phyloP scores from a whole-genome alignment of 345 rosid genomes.

The Melastoma malabathricum region DNA sequence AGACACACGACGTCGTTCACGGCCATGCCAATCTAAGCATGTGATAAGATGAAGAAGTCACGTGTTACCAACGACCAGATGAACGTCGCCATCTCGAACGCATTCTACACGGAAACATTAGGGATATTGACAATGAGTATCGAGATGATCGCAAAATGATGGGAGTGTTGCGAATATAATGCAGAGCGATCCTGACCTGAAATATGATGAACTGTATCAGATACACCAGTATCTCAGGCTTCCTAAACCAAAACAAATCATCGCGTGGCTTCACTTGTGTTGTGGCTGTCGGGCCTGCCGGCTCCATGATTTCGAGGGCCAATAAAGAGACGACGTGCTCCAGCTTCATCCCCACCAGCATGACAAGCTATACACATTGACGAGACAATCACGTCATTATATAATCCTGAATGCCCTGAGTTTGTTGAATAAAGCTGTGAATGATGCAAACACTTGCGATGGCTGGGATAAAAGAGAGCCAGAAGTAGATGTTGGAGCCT shows the following conservation, averaged over 20 bases:
- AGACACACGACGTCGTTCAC: too few relatives aligned
- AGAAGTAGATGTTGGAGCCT: slow-evolving; percentile 86
- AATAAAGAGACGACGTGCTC: slow-evolving; percentile 78
- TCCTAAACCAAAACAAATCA: slow-evolving; percentile 87
- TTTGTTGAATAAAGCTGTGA: neutral
- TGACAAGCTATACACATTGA: slow-evolving; percentile 46
- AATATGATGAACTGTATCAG: slow-evolving; percentile 80
- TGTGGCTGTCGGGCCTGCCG: slow-evolving; percentile 43
- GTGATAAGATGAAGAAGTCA: too few relatives aligned
- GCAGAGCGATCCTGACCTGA: slow-evolving; percentile 31
- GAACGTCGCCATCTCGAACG: slow-evolving; percentile 94
- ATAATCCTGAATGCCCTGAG: neutral
- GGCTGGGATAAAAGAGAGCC: slow-evolving; percentile 93
- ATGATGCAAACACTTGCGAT: slow-evolving; percentile 36
- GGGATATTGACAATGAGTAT: neutral
- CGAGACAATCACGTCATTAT: neutral
- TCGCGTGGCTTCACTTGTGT: slow-evolving; percentile 88
- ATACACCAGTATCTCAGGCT: slow-evolving; percentile 63
- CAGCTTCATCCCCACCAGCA: slow-evolving; percentile 87
- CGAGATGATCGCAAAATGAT: neutral
- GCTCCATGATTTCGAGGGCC: slow-evolving; percentile 77
- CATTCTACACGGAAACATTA: slow-evolving; percentile 48
- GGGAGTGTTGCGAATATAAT: neutral
- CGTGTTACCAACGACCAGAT: slow-evolving; percentile 81
- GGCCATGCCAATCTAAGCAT: too few relatives aligned